phyloP scores from a whole-genome alignment of 495 filamentous ascomycete genomes.

The Neurospora terricola region DNA sequence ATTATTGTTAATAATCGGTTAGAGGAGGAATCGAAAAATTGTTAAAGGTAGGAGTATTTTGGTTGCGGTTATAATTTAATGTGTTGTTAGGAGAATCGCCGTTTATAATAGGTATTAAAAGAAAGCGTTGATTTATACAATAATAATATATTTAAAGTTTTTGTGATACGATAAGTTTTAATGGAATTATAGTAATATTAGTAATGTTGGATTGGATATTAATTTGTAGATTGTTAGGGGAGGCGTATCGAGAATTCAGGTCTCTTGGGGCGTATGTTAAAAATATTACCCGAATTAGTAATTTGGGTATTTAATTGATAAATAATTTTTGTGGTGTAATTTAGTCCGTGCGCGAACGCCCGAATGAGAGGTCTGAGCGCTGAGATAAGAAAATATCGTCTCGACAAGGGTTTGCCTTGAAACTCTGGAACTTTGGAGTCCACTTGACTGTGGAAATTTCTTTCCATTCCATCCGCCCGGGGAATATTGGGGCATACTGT shows the following conservation, averaged over 20 bases:
- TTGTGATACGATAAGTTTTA: neutral
- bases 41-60: no score
- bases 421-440: neutral
- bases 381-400: neutral
- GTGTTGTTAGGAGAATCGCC: no score
- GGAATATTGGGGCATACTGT: neutral
- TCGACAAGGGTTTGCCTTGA: neutral
- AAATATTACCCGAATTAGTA: neutral
- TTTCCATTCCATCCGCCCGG: neutral
- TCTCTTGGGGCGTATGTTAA: neutral
- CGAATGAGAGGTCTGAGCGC: neutral
- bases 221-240: no score
- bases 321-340: neutral
- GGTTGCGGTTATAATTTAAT: no score
- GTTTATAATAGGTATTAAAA: no score
- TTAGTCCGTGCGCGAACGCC: neutral
- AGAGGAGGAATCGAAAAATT: no score
- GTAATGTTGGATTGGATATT: neutral
- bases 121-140: neutral
- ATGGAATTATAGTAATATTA: neutral
- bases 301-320: neutral
- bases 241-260: no score
- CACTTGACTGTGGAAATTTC: neutral
- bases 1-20: no score
- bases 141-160: neutral